Evolutionary conservation across 2,329 filamentous ascomycete genomes (phyloP).

Genomic region (Lasiodiplodia gonubiensis): DNA sequence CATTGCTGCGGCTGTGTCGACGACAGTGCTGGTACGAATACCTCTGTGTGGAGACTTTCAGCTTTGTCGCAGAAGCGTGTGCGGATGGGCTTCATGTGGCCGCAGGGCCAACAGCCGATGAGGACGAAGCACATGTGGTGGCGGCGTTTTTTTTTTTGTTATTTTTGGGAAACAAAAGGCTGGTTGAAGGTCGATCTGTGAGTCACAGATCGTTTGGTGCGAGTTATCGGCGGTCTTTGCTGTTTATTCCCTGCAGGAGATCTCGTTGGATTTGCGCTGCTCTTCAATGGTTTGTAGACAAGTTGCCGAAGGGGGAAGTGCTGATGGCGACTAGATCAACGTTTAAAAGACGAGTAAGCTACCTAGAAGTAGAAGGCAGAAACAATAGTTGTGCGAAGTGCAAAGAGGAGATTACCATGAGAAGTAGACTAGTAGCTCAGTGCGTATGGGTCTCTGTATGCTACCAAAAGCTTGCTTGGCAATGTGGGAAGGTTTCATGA

Average conservation of each 20-base stretch:
- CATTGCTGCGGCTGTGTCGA: not conserved
- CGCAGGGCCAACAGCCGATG: conserved; percentile 23
- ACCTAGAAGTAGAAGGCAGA: not conserved
- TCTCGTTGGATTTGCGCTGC: not conserved
- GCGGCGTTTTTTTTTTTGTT: not conserved
- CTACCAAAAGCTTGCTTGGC: not conserved
- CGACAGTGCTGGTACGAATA: too few species aligned
- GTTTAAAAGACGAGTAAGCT: not conserved
- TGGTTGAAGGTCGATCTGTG: not conserved
- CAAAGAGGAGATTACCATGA: not conserved
- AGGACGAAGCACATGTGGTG: conserved; percentile 24
- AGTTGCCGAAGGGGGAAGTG: not conserved
- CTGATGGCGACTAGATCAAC: not conserved
- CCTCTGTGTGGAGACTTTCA: not conserved
- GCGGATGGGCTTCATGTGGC: conserved; percentile 22
- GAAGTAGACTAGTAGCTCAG: not conserved
- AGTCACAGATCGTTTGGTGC: not conserved
- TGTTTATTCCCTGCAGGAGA: not conserved
- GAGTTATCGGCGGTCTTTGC: not conserved
- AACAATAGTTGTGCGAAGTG: not conserved
- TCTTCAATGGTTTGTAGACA: not conserved
- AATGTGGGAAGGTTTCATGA: too few species aligned
- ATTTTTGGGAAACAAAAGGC: not conserved
- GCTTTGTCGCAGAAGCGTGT: conserved; percentile 26
- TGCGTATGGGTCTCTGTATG: not conserved